Conservation (phyloP, 2,329 filamentous ascomycete genomes). For the Colletotrichum sp. region DNA sequence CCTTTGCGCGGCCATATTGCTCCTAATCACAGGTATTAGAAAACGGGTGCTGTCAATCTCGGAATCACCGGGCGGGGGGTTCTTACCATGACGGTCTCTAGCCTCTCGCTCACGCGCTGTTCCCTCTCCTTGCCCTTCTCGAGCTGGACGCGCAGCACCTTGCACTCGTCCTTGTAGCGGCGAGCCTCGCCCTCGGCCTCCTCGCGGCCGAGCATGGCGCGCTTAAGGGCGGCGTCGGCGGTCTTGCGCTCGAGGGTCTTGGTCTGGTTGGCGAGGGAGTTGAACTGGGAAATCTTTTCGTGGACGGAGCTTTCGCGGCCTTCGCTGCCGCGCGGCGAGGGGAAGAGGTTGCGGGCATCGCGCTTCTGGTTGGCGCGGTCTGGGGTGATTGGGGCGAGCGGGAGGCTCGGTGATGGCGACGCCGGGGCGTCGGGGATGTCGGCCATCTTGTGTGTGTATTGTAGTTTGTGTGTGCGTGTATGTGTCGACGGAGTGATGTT, state of each 20-base stretch:
- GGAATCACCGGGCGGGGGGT: not conserved
- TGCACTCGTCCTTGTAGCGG: constrained; percentile 65
- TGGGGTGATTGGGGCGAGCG: constrained; percentile 66
- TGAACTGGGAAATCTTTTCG: constrained; percentile 76
- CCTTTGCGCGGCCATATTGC: constrained; percentile 73
- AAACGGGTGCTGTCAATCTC: not conserved
- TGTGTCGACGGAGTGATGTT: not conserved
- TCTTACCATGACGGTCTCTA: constrained; percentile 72
- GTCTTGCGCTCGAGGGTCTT: constrained; percentile 69
- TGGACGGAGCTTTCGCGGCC: constrained; percentile 65
- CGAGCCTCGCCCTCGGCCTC: constrained; percentile 74
- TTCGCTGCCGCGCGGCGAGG: constrained; percentile 37
- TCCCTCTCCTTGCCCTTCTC: constrained; percentile 73
- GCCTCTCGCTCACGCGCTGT: constrained; percentile 67
- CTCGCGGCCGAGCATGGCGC: constrained; percentile 72
- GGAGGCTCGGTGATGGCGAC: constrained; percentile 54
- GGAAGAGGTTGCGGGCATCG: constrained; percentile 41
- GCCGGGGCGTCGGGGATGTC: constrained; percentile 46
- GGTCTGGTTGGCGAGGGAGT: constrained; percentile 66
- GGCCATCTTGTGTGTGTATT: constrained; percentile 41
- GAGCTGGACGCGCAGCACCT: constrained; percentile 59
- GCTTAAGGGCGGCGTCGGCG: constrained; percentile 69
- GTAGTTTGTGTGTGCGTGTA: not conserved
- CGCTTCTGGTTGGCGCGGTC: constrained; percentile 65
- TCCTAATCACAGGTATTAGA: constrained; percentile 53